A percentile compares a stretch with the other conserved stretches of the same genome.
Evolutionary conservation across 2,329 filamentous ascomycete species (phyloP).

Genomic region (Neofusicoccum kwambonambiense): DNA sequence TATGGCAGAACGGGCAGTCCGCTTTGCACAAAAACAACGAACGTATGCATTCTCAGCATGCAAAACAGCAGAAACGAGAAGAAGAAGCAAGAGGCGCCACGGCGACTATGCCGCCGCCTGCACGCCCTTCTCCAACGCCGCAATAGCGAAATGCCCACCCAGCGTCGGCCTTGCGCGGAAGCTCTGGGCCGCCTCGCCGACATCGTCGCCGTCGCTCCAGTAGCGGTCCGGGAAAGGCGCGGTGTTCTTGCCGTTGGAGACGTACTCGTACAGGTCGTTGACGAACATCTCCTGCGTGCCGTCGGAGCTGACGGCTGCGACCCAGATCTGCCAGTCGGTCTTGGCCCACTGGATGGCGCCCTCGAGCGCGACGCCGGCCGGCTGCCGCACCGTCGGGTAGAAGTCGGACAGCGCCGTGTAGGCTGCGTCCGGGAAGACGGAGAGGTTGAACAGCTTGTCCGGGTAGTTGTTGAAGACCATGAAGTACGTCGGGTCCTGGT

Average conservation of each 20-base stretch:
- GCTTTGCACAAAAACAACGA: no score
- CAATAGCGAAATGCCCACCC: constrained; percentile 44
- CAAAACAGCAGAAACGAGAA: background rate
- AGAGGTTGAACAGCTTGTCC: constrained; percentile 39
- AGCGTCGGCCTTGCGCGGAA: constrained; percentile 42
- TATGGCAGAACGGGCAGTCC: no score
- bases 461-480: constrained; percentile 45
- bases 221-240: constrained; percentile 47
- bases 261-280: constrained; percentile 42
- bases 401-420: constrained; percentile 39
- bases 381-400: constrained; percentile 36
- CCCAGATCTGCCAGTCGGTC: constrained; percentile 47
- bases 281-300: constrained; percentile 31
- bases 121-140: constrained; percentile 32
- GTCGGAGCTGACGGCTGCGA: constrained; percentile 27
- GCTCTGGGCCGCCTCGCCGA: constrained; percentile 25
- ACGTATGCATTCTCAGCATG: background rate
- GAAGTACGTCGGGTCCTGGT: constrained; percentile 36
- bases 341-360: constrained; percentile 43
- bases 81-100: background rate
- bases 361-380: constrained; percentile 43
- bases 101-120: background rate
- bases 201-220: constrained; percentile 31
- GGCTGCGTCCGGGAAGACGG: constrained; percentile 37
- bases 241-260: constrained; percentile 44